These are phyloP conservation scores for Macrocybe gigantea DNA, from an alignment of 768 basidiomycete species.

Conservation along the genomic window DNA sequence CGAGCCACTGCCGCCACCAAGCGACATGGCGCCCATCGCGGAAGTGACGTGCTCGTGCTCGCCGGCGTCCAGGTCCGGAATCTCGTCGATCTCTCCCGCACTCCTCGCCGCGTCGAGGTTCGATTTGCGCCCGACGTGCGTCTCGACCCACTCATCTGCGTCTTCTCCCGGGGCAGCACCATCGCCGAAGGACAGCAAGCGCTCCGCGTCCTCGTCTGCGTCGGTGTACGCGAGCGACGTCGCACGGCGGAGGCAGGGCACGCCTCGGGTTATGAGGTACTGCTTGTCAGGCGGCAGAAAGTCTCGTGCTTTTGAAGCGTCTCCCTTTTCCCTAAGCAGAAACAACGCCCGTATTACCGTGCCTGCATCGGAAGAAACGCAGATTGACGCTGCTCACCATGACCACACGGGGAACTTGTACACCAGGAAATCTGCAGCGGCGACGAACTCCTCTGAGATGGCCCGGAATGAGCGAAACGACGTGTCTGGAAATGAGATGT, in stretches of 20 bases:
- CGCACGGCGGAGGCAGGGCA: conserved; percentile 94
- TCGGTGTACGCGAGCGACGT: conserved; percentile 91
- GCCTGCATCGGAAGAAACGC: background rate
- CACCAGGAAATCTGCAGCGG: conserved; percentile 92
- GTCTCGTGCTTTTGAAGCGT: conserved; percentile 77
- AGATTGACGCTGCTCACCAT: conserved; percentile 54
- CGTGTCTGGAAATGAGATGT: conserved; percentile 5
- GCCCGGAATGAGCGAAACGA: conserved; percentile 12
- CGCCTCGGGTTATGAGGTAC: conserved; percentile 91
- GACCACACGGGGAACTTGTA: conserved; percentile 99
- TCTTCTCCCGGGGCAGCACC: conserved; percentile 44
- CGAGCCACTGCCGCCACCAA: conserved; percentile 28
- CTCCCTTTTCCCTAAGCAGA: conserved; percentile 83
- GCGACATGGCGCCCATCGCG: conserved; percentile 39
- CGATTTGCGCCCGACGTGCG: conserved; percentile 76
- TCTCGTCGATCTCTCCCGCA: conserved; percentile 71
- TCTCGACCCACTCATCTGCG: conserved; percentile 97
- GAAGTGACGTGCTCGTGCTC: conserved; percentile 35
- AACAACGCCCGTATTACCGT: background rate
- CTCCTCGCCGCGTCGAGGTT: conserved; percentile 48
- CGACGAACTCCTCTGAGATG: conserved; percentile 87
- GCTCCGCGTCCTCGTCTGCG: conserved; percentile 94
- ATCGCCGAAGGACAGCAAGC: conserved; percentile 79
- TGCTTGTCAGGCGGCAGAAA: conserved; percentile 96
- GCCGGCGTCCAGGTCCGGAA: conserved; percentile 72